Percentiles rank a stretch among this genome's conserved stretches.
Conservation (phyloP, 192 early-diverging fungal species). For the Entomortierella beljakovae region DNA sequence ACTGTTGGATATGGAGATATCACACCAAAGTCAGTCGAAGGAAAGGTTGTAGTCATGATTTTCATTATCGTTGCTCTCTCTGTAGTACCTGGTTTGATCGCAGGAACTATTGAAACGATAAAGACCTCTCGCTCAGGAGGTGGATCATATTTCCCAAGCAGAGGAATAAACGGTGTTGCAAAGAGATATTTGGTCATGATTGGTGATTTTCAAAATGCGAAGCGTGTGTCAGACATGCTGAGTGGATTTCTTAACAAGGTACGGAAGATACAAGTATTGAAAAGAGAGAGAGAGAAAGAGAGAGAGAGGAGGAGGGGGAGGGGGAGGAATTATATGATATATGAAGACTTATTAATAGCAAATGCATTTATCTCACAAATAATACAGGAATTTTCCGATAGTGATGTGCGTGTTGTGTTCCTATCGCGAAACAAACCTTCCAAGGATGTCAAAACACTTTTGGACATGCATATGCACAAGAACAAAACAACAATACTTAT, state of each 20-base stretch:
- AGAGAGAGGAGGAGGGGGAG: too few species aligned
- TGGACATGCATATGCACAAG: constrained; percentile 46
- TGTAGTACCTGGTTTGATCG: constrained; percentile 67
- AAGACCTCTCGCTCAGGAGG: constrained; percentile 40
- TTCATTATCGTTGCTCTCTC: constrained; percentile 71
- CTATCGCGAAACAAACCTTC: constrained; percentile 58
- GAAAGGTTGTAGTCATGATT: constrained; percentile 67
- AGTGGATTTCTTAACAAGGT: constrained; percentile 61
- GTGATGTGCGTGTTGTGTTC: constrained; percentile 61
- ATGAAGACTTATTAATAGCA: too few species aligned
- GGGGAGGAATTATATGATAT: too few species aligned
- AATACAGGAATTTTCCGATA: constrained; percentile 56
- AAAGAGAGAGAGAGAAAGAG: background rate
- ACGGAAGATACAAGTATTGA: background rate
- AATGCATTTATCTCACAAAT: background rate
- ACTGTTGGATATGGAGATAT: constrained; percentile 84
- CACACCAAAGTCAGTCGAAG: constrained; percentile 63
- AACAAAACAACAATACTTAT: constrained; percentile 45
- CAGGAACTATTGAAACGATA: constrained; percentile 56
- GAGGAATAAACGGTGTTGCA: constrained; percentile 22
- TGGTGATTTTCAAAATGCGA: constrained; percentile 56
- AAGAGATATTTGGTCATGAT: constrained; percentile 58
- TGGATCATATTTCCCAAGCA: constrained; percentile 41
- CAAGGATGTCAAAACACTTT: constrained; percentile 58
- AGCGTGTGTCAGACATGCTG: constrained; percentile 58